phyloP scores from a whole-genome alignment of 352 stramenopile genomes.

The Achlya hypogyna region DNA sequence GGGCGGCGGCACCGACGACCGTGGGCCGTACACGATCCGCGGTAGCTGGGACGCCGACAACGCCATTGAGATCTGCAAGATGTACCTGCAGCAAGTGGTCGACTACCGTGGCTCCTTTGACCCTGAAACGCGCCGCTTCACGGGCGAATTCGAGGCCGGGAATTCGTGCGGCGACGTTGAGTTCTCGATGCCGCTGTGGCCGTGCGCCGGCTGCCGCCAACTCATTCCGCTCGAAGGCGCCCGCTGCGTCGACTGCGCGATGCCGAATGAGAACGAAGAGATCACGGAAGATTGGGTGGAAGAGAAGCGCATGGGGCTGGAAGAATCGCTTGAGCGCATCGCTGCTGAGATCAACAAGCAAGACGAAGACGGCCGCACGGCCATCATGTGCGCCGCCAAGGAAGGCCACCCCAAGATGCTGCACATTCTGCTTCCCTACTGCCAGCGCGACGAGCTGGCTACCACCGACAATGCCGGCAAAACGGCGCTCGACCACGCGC shows the following conservation, averaged over 20 bases:
- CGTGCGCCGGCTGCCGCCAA: not conserved
- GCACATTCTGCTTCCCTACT: not conserved
- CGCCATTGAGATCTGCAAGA: not conserved
- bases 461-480: constrained; percentile 5
- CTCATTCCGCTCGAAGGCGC: not conserved
- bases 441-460: not conserved
- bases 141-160: not conserved
- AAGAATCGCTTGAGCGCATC: not conserved
- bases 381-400: constrained; percentile 3
- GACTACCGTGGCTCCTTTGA: constrained; percentile 6
- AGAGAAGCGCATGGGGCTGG: not conserved
- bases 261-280: not conserved
- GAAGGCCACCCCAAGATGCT: constrained; percentile 1
- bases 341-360: not conserved
- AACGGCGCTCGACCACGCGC: constrained; percentile 8
- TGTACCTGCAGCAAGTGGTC: not conserved
- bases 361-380: constrained; percentile 1
- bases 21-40: not conserved
- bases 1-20: constrained; percentile 4
- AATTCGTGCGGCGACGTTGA: not conserved
- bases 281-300: not conserved
- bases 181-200: constrained; percentile 12
- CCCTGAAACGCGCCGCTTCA: not conserved
- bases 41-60: not conserved
- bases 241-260: not conserved